Evolutionary conservation across 176 grass and related monocot genomes (phyloP), one percentile per base, ranked within the genome.

Genomic region (Zizania latifolia): DNA sequence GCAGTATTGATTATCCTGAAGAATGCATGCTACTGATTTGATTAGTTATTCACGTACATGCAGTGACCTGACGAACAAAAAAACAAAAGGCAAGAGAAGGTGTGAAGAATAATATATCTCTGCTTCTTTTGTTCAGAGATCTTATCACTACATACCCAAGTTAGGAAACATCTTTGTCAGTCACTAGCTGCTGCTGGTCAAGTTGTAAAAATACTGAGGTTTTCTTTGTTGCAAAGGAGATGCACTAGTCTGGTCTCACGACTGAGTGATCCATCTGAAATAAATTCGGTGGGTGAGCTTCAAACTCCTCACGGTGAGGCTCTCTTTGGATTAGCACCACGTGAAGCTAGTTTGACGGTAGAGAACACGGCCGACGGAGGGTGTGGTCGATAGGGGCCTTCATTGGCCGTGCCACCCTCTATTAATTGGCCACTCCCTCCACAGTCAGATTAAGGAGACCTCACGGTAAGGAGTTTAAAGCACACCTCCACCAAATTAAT

Each of bases 171-270:
- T 12, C 62, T 75, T 68, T 86, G 70, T 17, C 23, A 34, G 21
- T 70, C 84, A 86, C 62, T 81, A 81, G 61, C 70, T 39, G 11
- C 30, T 79, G 83, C 68, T 59, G 60, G 76, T 66, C 76, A 46
- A 30, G 68, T 73, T 74, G 69, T 68, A n/a, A n/a, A 74, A 80
- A 84, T 69, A 56, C 37, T n/a, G 3, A 80, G 31, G 83, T 66
- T 79, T 72, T 64, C 39, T 79, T 79, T 66, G 39, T 28, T 60
- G 30, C 24, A 85, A 79, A 85, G 76, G 61, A 30, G 61, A 59
- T 23, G 68, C 76, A 64, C 39, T 56, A 13, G 0, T 53, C 48
- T n/a, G n/a, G n/a, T n/a, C n/a, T n/a, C n/a, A n/a, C n/a, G n/a
- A n/a, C n/a, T n/a, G n/a, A n/a, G n/a, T n/a, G n/a, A n/a, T n/a